Evolutionary conservation across 305 asterid genomes (phyloP).

Genomic region (Ajuga reptans): DNA sequence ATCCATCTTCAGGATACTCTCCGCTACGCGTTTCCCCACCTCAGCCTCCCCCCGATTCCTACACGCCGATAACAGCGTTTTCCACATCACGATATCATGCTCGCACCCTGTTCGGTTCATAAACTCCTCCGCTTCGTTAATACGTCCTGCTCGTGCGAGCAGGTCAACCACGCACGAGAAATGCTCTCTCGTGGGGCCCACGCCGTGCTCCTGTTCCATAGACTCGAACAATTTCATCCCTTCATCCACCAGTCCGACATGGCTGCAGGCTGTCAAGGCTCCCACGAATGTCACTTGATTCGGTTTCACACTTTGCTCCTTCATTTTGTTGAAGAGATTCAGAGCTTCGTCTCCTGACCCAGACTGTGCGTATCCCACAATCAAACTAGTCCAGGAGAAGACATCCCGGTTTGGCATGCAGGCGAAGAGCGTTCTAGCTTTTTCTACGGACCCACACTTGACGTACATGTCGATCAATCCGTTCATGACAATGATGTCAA

Average conservation of each 20-base stretch:
- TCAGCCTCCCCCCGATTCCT: conserved; percentile 37
- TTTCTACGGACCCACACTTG: conserved; percentile 57
- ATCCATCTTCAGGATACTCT: conserved; percentile 47
- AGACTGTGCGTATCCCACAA: conserved; percentile 64
- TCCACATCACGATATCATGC: conserved; percentile 64
- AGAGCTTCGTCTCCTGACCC: conserved; percentile 56
- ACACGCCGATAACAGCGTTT: conserved; percentile 55
- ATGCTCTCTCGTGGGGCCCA: conserved; percentile 59
- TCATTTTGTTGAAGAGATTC: conserved; percentile 45
- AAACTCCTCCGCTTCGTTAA: conserved; percentile 59
- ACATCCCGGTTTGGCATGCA: conserved; percentile 40
- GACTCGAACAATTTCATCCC: conserved; percentile 49
- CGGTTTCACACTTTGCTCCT: conserved; percentile 42
- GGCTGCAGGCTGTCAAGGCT: conserved; percentile 70
- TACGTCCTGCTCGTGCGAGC: conserved; percentile 58
- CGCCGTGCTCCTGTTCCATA: conserved; percentile 50
- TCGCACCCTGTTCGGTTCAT: conserved; percentile 33
- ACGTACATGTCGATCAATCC: conserved; percentile 63
- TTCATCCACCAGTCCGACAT: conserved; percentile 63
- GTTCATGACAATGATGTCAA: conserved; percentile 39
- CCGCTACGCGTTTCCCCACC: conserved; percentile 52
- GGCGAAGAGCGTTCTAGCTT: conserved; percentile 44
- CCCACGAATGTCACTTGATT: conserved; percentile 67
- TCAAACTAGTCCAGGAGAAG: conserved; percentile 59
- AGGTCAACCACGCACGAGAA: conserved; percentile 53